Evolutionary conservation across 495 filamentous ascomycete genomes (phyloP).

Genomic region (Schizothecium vesticola): DNA sequence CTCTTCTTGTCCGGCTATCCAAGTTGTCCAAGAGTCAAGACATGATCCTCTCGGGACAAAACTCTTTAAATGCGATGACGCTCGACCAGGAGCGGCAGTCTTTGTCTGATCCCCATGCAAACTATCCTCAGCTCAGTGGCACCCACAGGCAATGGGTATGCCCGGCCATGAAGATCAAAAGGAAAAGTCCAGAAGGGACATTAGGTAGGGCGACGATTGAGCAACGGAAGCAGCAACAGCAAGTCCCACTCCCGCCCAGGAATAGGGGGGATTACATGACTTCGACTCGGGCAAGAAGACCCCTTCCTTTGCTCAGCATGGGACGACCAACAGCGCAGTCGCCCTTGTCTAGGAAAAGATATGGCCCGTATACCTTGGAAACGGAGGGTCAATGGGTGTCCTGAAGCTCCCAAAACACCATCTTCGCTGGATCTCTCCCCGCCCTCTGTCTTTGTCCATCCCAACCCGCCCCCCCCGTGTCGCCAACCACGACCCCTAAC

Average conservation of each 20-base stretch:
- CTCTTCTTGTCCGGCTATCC: too few relatives aligned
- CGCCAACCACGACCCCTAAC: background rate
- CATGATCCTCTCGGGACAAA: too few relatives aligned
- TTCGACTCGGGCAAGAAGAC: background rate
- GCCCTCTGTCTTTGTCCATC: background rate
- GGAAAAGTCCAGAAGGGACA: background rate
- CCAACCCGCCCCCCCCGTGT: background rate
- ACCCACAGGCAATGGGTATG: background rate
- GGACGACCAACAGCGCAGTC: background rate
- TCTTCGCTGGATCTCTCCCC: background rate
- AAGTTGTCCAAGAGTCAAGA: too few relatives aligned
- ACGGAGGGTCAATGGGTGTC: too few relatives aligned
- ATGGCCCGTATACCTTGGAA: too few relatives aligned
- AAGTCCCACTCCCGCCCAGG: background rate
- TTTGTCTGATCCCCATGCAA: background rate
- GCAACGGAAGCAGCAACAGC: background rate
- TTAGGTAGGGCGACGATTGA: background rate
- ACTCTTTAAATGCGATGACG: too few relatives aligned
- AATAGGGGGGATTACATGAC: background rate
- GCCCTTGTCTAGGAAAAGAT: background rate
- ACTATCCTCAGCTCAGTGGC: background rate
- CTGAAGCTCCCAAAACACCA: background rate
- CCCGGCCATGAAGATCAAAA: background rate
- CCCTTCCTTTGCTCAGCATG: background rate
- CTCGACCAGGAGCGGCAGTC: too few relatives aligned